Percentiles rank a stretch among this genome's conserved stretches.
These are phyloP conservation scores for Viridothelium virens DNA, from an alignment of 495 filamentous ascomycete genomes.

Conservation along the genomic window DNA sequence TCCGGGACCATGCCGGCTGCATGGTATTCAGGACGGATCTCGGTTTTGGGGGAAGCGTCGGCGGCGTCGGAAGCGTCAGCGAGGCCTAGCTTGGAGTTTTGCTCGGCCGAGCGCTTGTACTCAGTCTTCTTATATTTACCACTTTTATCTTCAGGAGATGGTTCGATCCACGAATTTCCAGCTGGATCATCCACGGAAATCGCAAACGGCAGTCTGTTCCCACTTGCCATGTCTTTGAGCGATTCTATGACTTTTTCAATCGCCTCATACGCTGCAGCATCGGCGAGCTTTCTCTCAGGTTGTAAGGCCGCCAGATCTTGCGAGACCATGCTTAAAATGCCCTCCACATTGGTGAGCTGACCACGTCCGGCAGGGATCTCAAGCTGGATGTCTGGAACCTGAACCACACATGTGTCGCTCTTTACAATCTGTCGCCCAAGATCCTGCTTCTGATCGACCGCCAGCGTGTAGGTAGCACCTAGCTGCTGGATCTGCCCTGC, in stretches of 20 bases:
- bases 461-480: slow-evolving; percentile 70
- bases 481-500: slow-evolving; percentile 85
- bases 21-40: slow-evolving; percentile 35
- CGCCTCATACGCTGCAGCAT: slow-evolving; percentile 68
- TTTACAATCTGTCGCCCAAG: slow-evolving; percentile 83
- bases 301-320: slow-evolving; percentile 72
- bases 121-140: slow-evolving; percentile 76
- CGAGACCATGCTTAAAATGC: slow-evolving; percentile 65
- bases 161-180: slow-evolving; percentile 97
- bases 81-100: slow-evolving; percentile 76
- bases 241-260: slow-evolving; percentile 63
- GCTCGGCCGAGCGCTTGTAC: slow-evolving; percentile 71
- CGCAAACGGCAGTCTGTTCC: slow-evolving; percentile 76
- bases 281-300: slow-evolving; percentile 58
- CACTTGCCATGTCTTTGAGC: slow-evolving; percentile 62
- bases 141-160: slow-evolving; percentile 55
- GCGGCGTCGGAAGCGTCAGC: slow-evolving; percentile 30
- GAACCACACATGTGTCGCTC: slow-evolving; percentile 73
- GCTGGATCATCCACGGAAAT: slow-evolving; percentile 80
- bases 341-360: slow-evolving; percentile 87
- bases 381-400: slow-evolving; percentile 76
- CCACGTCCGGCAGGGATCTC: slow-evolving; percentile 86
- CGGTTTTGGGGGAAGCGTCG: slow-evolving; percentile 22
- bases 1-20: slow-evolving; percentile 29
- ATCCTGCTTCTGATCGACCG: slow-evolving; percentile 59